Conservation (phyloP, 2,329 filamentous ascomycete genomes). For the Colletotrichum camelliae region DNA sequence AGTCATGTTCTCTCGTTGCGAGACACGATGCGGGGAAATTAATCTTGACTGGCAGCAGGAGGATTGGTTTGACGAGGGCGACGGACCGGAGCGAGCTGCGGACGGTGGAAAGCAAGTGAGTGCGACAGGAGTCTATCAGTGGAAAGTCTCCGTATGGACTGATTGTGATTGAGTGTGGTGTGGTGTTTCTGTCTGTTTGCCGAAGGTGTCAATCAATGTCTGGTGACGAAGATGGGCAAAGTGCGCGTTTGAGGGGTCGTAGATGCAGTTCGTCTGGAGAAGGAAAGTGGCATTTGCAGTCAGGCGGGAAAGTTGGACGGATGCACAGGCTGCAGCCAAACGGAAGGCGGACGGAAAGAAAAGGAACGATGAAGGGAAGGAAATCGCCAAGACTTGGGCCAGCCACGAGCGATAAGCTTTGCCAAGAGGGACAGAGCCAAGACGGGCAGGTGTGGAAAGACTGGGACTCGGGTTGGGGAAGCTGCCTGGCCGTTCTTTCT, state of each 20-base stretch:
- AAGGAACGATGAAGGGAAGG: background rate
- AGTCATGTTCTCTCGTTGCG: background rate
- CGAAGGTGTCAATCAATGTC: background rate
- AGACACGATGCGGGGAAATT: background rate
- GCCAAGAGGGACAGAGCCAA: slow-evolving; percentile 34
- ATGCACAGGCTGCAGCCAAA: background rate
- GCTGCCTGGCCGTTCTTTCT: background rate
- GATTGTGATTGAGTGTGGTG: background rate
- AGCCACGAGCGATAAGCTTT: slow-evolving; percentile 40
- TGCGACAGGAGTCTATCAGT: background rate
- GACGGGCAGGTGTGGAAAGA: slow-evolving; percentile 24
- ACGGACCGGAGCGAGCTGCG: background rate
- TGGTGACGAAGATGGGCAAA: background rate
- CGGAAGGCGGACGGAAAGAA: background rate
- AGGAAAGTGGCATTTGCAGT: background rate
- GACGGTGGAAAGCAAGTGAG: background rate
- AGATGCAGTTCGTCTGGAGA: slow-evolving; percentile 4
- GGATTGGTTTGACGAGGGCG: background rate
- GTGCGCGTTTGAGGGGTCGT: background rate
- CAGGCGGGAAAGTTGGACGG: background rate
- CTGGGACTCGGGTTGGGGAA: slow-evolving; percentile 13
- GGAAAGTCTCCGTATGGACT: background rate
- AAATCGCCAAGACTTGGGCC: slow-evolving; percentile 13
- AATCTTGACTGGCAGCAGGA: background rate
- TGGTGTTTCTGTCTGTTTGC: background rate